phyloP scores from a whole-genome alignment of 2,329 filamentous ascomycete species.

The Fusarium sp. region DNA sequence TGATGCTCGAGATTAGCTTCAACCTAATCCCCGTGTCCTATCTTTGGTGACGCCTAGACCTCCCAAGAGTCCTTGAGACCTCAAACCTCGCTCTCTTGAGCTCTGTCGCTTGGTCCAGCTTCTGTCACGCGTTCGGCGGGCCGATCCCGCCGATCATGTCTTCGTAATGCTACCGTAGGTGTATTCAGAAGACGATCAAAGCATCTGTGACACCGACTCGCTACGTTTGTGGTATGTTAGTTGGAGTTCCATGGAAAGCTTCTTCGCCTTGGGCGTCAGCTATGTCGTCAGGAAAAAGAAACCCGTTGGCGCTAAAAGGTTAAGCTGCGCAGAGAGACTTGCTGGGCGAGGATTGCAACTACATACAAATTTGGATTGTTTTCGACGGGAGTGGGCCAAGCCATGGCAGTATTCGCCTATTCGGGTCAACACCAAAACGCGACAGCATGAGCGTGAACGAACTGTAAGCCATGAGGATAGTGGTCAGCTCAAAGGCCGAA shows the following conservation, averaged over 20 bases:
- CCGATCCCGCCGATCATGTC: background rate
- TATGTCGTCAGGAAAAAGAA: conserved; percentile 20
- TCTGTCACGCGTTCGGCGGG: conserved; percentile 6
- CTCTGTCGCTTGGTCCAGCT: conserved; percentile 2
- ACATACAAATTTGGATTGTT: background rate
- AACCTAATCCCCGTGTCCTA: conserved; percentile 15
- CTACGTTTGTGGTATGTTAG: background rate
- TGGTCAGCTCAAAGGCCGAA: conserved; percentile 27
- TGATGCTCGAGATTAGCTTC: conserved; percentile 24
- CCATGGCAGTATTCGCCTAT: background rate
- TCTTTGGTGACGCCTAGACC: background rate
- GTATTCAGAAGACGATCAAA: background rate
- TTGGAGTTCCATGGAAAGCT: background rate
- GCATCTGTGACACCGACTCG: background rate
- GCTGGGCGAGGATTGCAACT: background rate
- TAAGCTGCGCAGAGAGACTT: background rate
- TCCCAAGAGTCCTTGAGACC: conserved; percentile 9
- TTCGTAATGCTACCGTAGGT: background rate
- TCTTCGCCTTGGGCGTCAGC: background rate
- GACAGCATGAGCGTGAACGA: conserved; percentile 7
- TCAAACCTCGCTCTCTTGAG: conserved; percentile 20
- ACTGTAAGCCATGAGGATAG: conserved; percentile 11
- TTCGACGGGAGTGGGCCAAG: background rate
- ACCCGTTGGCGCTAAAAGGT: background rate
- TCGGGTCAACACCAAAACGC: conserved; percentile 9